Evolutionary conservation across 306 rosid species (phyloP), one percentile per base, ranked within the genome.

Genomic region (Luffa acutangula): DNA sequence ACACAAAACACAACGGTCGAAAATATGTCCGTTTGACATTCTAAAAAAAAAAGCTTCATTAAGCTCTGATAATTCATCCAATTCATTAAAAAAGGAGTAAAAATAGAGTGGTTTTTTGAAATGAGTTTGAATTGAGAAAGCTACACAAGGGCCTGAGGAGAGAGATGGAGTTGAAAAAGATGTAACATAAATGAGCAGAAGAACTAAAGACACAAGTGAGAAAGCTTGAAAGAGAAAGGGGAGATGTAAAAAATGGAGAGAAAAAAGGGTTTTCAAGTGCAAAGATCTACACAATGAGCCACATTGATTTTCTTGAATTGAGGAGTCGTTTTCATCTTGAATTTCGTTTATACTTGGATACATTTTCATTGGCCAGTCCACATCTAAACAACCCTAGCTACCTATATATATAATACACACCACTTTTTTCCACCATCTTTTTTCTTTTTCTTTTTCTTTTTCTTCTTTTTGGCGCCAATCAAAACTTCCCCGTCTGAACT

Each of bases 291-390:
- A 48, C 77, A 48, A 72, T 6, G 20, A 72, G 9, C 77, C 53
- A 72, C 58, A 72, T 72, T 72, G 77, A 72, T 72, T 48, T 72
- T 25, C 20, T 48, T 72, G 56, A 72, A 48, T 25, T 48, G 77
- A 72, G 13, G 59, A 25, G 77, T 72, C 77, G 58, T 72, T 72
- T 72, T 72, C 77, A 48, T 48, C 77, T 72, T 72, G 58, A 72
- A 72, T 72, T 72, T 72, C 58, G 58, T 72, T 72, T 72, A 72
- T 72, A 72, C 42, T 2, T 46, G 9, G 20, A 46, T 46, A 72
- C 58, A 49, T 72, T 72, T 46, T 31, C 42, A 72, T 72, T 72
- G 77, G 42, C 21, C 58, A 46, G 42, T 46, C 77, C 59, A 45
- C 58, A 48, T 72, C 59, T 25, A 72, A 72, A 20, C 18, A 20